Base-by-base conservation (phyloP, 495 filamentous ascomycete species). In the Penicillium coprophilum region DNA sequence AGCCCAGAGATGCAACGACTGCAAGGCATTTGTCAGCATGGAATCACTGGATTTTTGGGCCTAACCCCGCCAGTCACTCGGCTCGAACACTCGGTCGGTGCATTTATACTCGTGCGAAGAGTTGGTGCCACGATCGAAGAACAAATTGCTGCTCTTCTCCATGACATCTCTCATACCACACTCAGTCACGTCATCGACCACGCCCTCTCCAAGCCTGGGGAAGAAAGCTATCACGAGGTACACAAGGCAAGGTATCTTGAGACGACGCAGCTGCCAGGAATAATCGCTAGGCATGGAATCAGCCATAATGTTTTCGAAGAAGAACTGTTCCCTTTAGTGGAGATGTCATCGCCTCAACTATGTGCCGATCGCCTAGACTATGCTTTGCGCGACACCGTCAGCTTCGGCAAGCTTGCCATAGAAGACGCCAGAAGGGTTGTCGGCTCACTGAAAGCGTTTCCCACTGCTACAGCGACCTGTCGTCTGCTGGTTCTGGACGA, bases 361-460 rank as follows among this genome's bases (percentile, higher is more conserved):
- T 77, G 75, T 53, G 73, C 75, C 19, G 75, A 77, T 53, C 66
- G 75, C 9, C 61, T 77, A 9, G 75, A 77, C 60, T 77, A 77
- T 44, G 66, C 70, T 30, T 60, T 77, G 6, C 73, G 75, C 15
- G 75, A 77, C 46, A 50, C 71, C 0, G 64, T 73, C 12, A 64
- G 56, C 3, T 73, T 73, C 34, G 65, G 60, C 1, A 73, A 71
- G 30, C 60, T 77, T 36, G 20, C 62, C 2, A 47, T 71, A 0
- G 53, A 69, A 44, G 59, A 72, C 6, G 69, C 64, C 0, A 58
- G 40, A 23, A 34, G 55, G 12, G 54, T 76, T 15, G 58, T 71
- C 40, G 36, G 19, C 13, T 63, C 61, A 8, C 56, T 77, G 13
- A 61, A 57, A 15, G 71, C 68, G 7, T 67, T 65, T 46, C 75